Evolutionary conservation across 257 asterid species (phyloP), one percentile per base, ranked within the genome.

Genomic region (Solanum piurae): DNA sequence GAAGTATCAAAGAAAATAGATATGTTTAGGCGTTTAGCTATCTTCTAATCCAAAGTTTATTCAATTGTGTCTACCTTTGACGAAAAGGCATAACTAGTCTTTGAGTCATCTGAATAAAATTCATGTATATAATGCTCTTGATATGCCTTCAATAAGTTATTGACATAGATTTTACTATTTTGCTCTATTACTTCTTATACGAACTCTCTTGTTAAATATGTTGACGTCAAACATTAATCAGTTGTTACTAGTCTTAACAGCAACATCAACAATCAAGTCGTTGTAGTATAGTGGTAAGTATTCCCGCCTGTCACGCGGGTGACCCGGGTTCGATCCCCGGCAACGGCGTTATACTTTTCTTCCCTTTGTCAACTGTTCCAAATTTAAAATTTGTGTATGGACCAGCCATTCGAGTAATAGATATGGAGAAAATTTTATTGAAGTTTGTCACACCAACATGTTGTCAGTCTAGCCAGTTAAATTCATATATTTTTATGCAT

Each of bases 241-340:
- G 9, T 0, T 38, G 0, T 38, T 6, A 8, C 0, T 2, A 2
- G 3, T 38, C 11, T 38, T 38, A 8, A 40, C 27, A 58, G 25
- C 1, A 3, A 0, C 4, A 11, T n/a, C 1, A n/a, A n/a, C 73
- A 66, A 27, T 9, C 46, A 64, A 18, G 94, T 93, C 93, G 95
- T 94, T 96, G 99, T 96, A 95, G 98, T 94, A 93, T 94, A 96
- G 99, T 95, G 97, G 98, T 94, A 14, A 96, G 99, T 96, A 96
- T 96, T 91, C 96, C 95, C 94, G 95, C 99, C 98, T 96, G 99
- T 95, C 98, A 95, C 98, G 95, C 98, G 95, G 96, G 97, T 88
- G 71, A 96, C 98, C 96, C 96, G 96, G 98, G 98, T 93, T 96
- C 98, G 98, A 95, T 95, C 98, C 98, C 98, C 95, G 97, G 96